phyloP scores from a whole-genome alignment of 2,329 filamentous ascomycete species.

The Colletotrichum tofieldiae region DNA sequence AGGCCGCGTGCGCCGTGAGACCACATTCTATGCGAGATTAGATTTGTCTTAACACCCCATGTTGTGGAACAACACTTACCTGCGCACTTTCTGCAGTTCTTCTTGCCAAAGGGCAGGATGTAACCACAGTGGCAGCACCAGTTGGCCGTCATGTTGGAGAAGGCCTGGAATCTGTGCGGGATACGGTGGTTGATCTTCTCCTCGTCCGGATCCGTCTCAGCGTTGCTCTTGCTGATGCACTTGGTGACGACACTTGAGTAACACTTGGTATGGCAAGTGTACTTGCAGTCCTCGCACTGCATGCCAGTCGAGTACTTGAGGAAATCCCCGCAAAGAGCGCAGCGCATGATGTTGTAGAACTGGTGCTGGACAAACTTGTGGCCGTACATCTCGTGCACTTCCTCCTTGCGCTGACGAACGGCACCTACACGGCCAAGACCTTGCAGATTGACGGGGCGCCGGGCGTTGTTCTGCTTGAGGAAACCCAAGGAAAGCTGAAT shows the following conservation, averaged over 20 bases:
- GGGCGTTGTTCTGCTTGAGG: constrained; percentile 89
- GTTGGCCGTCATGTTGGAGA: constrained; percentile 97
- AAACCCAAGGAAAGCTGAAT: constrained; percentile 95
- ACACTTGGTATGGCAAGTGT: constrained; percentile 98
- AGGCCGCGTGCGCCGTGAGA: constrained; percentile 91
- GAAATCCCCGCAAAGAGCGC: constrained; percentile 96
- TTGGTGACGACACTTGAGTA: constrained; percentile 98
- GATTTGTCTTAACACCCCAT: constrained; percentile 19
- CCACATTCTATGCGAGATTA: constrained; percentile 79
- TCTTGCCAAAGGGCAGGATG: constrained; percentile 93
- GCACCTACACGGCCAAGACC: constrained; percentile 96
- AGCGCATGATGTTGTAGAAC: constrained; percentile 99
- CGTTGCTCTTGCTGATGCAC: constrained; percentile 99
- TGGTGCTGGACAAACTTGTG: constrained; percentile 99
- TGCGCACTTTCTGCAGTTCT: constrained; percentile 93
- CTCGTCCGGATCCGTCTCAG: constrained; percentile 97
- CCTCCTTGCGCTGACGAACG: constrained; percentile 97
- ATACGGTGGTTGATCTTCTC: constrained; percentile 99
- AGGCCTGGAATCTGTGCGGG: constrained; percentile 96
- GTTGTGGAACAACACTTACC: constrained; percentile 69
- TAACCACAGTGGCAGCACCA: constrained; percentile 99
- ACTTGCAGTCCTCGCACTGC: constrained; percentile 99
- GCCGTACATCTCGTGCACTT: constrained; percentile 98
- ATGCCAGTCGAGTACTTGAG: constrained; percentile 99
- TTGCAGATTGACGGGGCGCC: constrained; percentile 86